These are phyloP conservation scores for Alternaria panax DNA, from an alignment of 2,329 filamentous ascomycete genomes.

Conservation along the genomic window DNA sequence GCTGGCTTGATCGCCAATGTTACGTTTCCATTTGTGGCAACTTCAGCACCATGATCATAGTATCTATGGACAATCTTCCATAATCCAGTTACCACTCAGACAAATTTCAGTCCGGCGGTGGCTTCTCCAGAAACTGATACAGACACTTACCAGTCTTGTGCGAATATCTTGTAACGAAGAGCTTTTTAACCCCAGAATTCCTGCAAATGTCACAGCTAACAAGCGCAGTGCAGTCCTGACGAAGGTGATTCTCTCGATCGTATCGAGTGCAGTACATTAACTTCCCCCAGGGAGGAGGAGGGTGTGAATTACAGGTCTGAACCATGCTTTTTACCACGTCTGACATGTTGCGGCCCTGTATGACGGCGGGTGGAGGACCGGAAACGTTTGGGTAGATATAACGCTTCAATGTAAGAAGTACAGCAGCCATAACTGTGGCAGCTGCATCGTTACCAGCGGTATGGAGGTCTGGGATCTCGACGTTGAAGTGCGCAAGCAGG, in stretches of 20 bases:
- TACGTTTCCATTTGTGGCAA: neutral
- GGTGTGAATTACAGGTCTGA: neutral
- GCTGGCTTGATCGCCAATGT: neutral
- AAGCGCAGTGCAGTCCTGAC: slow-evolving; percentile 6
- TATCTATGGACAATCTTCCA: neutral
- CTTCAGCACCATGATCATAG: neutral
- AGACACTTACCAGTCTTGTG: slow-evolving; percentile 12
- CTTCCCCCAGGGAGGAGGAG: slow-evolving; percentile 15
- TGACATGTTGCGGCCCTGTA: neutral
- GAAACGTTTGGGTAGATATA: slow-evolving; percentile 6
- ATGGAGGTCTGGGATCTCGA: slow-evolving; percentile 16
- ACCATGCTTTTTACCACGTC: neutral
- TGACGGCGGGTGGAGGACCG: neutral
- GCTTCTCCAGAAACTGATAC: slow-evolving; percentile 4
- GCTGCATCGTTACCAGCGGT: slow-evolving; percentile 28
- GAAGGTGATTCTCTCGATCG: slow-evolving; percentile 15
- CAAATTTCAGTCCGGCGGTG: neutral
- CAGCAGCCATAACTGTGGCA: slow-evolving; percentile 21
- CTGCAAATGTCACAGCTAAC: slow-evolving; percentile 12
- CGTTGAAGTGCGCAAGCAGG: slow-evolving; percentile 21
- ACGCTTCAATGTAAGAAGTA: slow-evolving; percentile 14
- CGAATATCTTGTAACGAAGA: slow-evolving; percentile 1
- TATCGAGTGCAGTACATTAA: slow-evolving; percentile 14
- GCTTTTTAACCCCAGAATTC: neutral
- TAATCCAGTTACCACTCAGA: neutral